phyloP scores from a whole-genome alignment of 441 rosid genomes.

The Gossypium davidsonii region DNA sequence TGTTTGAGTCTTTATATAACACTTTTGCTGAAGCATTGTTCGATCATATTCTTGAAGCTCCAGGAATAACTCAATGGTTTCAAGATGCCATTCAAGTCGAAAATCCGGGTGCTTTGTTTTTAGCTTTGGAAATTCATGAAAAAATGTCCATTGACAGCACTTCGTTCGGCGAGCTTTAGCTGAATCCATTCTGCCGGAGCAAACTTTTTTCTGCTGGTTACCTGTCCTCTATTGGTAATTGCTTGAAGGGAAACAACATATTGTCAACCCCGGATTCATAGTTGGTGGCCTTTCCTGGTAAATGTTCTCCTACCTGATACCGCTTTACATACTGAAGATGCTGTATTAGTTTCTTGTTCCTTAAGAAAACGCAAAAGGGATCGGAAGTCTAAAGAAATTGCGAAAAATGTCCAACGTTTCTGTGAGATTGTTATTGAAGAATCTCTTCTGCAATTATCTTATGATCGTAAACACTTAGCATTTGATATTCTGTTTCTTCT shows the following conservation, averaged over 20 bases:
- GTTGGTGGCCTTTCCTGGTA: slow-evolving; percentile 71
- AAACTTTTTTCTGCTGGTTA: slow-evolving; percentile 63
- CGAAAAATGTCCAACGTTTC: slow-evolving; percentile 49
- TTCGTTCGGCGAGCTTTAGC: slow-evolving; percentile 56
- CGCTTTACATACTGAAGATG: slow-evolving; percentile 62
- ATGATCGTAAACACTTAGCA: slow-evolving; percentile 90
- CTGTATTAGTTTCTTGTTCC: slow-evolving; percentile 47
- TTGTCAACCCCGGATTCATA: slow-evolving; percentile 93
- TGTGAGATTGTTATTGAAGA: slow-evolving; percentile 61
- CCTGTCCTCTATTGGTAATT: slow-evolving; percentile 53
- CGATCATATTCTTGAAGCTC: slow-evolving; percentile 64
- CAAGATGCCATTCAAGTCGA: slow-evolving; percentile 57
- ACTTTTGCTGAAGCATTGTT: slow-evolving; percentile 62
- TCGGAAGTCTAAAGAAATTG: slow-evolving; percentile 70
- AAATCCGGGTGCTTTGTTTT: slow-evolving; percentile 86
- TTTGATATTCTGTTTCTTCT: slow-evolving; percentile 72
- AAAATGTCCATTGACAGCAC: slow-evolving; percentile 42
- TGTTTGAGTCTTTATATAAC: slow-evolving; percentile 17
- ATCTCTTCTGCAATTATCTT: slow-evolving; percentile 71
- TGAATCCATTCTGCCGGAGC: slow-evolving; percentile 61
- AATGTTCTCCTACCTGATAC: slow-evolving; percentile 70
- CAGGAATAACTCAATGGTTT: slow-evolving; percentile 64
- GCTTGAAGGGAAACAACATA: slow-evolving; percentile 78
- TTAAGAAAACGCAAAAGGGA: slow-evolving; percentile 71
- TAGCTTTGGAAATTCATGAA: slow-evolving; percentile 67